Conservation (phyloP, 768 basidiomycete species). For the Pisolithus marmoratus region DNA sequence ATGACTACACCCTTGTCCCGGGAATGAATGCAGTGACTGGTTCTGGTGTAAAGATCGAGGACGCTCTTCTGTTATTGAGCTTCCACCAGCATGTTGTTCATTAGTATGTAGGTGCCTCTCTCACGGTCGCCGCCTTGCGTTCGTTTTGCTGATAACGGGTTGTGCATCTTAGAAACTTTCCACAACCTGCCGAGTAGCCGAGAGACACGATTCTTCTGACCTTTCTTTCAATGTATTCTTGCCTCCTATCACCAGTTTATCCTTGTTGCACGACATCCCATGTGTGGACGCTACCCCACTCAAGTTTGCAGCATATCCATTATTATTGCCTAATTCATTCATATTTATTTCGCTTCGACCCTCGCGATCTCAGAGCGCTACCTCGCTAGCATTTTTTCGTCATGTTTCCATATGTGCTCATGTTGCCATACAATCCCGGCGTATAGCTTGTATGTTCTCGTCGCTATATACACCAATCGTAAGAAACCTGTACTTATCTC, state of each 20-base stretch:
- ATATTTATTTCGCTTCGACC: conserved; percentile 13
- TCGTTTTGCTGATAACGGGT: not conserved
- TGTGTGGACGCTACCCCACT: conserved; percentile 1
- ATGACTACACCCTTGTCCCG: conserved; percentile 19
- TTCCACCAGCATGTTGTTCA: conserved; percentile 66
- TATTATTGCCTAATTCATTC: conserved; percentile 33
- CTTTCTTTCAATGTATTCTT: conserved; percentile 13
- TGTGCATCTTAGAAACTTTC: conserved; percentile 7
- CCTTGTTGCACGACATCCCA: conserved; percentile 6
- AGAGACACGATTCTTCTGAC: conserved; percentile 5
- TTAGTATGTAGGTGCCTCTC: conserved; percentile 27
- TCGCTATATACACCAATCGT: conserved; percentile 2
- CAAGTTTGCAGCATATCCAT: conserved; percentile 23
- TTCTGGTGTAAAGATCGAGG: conserved; percentile 63
- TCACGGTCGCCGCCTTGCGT: not conserved
- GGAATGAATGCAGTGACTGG: conserved; percentile 26
- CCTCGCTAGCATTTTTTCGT: conserved; percentile 11
- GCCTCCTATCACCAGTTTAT: conserved; percentile 6
- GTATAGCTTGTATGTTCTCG: not conserved
- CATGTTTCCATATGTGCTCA: not conserved
- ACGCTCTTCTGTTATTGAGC: conserved; percentile 66
- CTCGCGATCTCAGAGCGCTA: conserved; percentile 5
- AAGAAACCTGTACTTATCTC: conserved; percentile 15
- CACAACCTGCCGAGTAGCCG: conserved; percentile 2
- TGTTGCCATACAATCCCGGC: not conserved